Conservation (phyloP, 2,329 filamentous ascomycete genomes). For the Berkeleyomyces rouxiae region DNA sequence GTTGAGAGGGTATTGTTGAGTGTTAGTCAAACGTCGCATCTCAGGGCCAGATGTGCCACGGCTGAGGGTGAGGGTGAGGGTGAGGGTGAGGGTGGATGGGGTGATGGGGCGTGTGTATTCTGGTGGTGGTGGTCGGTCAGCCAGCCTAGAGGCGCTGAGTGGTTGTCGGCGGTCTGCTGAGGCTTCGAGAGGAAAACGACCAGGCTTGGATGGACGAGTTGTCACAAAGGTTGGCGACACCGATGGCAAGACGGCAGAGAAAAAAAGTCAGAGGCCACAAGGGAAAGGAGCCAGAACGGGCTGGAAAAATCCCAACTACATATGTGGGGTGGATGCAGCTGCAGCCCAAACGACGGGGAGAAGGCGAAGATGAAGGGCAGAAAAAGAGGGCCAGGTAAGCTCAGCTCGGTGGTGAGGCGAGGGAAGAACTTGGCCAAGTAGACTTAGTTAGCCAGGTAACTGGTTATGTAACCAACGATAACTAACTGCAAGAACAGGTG, state of each 20-base stretch:
- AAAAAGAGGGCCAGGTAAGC: background rate
- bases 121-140: background rate
- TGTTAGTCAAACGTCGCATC: constrained; percentile 11
- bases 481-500: too few species aligned
- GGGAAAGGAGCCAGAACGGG: background rate
- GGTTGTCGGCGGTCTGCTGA: background rate
- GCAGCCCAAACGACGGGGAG: background rate
- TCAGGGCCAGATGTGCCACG: constrained; percentile 9
- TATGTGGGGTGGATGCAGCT: constrained; percentile 2
- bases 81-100: background rate
- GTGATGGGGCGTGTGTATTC: background rate
- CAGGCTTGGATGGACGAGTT: background rate
- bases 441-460: background rate
- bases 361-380: background rate
- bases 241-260: background rate
- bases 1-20: constrained; percentile 4
- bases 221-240: background rate
- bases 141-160: background rate
- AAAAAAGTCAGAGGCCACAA: background rate
- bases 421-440: background rate
- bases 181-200: background rate
- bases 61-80: background rate
- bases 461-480: too few species aligned
- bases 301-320: background rate
- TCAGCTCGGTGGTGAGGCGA: background rate